Evolutionary conservation across 2,329 filamentous ascomycete genomes (phyloP).

Genomic region (Alternaria sp.): DNA sequence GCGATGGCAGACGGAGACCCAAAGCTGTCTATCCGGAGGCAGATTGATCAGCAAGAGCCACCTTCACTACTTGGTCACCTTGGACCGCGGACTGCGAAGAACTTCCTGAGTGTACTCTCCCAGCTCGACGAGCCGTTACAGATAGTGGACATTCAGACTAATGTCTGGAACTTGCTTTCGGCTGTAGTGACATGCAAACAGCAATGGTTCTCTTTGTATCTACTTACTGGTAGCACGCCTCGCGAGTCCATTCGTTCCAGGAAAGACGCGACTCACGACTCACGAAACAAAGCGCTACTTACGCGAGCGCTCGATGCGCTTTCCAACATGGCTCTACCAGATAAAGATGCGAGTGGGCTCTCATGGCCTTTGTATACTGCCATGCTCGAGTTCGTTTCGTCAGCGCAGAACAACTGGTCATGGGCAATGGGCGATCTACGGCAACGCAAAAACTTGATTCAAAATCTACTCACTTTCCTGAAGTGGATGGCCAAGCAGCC

Average conservation of each 20-base stretch:
- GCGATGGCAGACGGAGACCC: conserved; percentile 15
- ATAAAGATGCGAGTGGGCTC: conserved; percentile 55
- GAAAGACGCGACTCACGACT: conserved; percentile 51
- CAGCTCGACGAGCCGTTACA: conserved; percentile 78
- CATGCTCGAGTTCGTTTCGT: conserved; percentile 85
- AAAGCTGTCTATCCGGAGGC: conserved; percentile 9
- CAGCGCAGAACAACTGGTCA: conserved; percentile 93
- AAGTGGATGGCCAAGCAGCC: conserved; percentile 52
- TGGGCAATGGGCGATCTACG: conserved; percentile 87
- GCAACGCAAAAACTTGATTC: conserved; percentile 76
- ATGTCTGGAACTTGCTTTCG: conserved; percentile 86
- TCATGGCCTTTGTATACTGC: conserved; percentile 67
- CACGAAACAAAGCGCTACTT: conserved; percentile 72
- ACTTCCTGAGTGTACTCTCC: conserved; percentile 81
- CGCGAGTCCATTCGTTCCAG: conserved; percentile 72
- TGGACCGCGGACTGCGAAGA: conserved; percentile 80
- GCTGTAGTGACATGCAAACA: conserved; percentile 88
- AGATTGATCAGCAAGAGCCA: conserved; percentile 65
- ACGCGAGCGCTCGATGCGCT: conserved; percentile 76
- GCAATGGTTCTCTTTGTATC: conserved; percentile 93
- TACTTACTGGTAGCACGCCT: conserved; percentile 87
- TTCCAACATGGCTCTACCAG: conserved; percentile 68
- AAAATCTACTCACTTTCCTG: conserved; percentile 75
- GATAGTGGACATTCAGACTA: conserved; percentile 69
- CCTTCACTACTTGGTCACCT: conserved; percentile 94